phyloP scores from a whole-genome alignment of 1,284 basidiomycete genomes.

The Moesziomyces globuligerus region DNA sequence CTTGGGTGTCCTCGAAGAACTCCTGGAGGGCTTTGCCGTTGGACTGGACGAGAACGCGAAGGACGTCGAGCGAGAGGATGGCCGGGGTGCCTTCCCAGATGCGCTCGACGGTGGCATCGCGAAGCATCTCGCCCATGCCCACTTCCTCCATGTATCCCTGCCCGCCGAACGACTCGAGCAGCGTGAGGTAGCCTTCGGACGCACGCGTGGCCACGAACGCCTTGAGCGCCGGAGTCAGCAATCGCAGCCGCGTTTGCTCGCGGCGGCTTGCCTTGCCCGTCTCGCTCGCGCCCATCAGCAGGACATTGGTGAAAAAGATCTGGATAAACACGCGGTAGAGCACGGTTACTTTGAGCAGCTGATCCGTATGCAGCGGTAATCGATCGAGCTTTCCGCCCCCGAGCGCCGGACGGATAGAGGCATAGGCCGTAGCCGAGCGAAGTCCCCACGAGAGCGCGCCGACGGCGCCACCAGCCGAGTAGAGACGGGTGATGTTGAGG shows the following conservation, averaged over 20 bases:
- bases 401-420: conserved; percentile 69
- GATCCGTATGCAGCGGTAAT: conserved; percentile 57
- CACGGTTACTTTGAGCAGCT: conserved; percentile 71
- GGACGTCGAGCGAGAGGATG: conserved; percentile 77
- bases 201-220: conserved; percentile 78
- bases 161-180: conserved; percentile 80
- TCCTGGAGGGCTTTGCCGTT: conserved; percentile 67
- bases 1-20: conserved; percentile 68
- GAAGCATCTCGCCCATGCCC: conserved; percentile 68
- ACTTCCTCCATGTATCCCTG: conserved; percentile 86
- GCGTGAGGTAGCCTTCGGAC: conserved; percentile 75
- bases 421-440: conserved; percentile 42
- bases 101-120: conserved; percentile 78
- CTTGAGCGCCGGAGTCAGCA: conserved; percentile 78
- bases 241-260: conserved; percentile 81
- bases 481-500: conserved; percentile 72
- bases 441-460: conserved; percentile 44
- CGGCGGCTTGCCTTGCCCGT: conserved; percentile 96
- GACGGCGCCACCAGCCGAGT: conserved; percentile 42
- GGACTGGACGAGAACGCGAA: conserved; percentile 71
- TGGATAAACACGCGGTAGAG: conserved; percentile 74
- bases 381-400: conserved; percentile 74
- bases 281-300: conserved; percentile 85
- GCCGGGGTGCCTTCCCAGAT: conserved; percentile 78
- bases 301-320: conserved; percentile 91